phyloP scores from a whole-genome alignment of 495 filamentous ascomycete genomes.

The Tuber calosporum region DNA sequence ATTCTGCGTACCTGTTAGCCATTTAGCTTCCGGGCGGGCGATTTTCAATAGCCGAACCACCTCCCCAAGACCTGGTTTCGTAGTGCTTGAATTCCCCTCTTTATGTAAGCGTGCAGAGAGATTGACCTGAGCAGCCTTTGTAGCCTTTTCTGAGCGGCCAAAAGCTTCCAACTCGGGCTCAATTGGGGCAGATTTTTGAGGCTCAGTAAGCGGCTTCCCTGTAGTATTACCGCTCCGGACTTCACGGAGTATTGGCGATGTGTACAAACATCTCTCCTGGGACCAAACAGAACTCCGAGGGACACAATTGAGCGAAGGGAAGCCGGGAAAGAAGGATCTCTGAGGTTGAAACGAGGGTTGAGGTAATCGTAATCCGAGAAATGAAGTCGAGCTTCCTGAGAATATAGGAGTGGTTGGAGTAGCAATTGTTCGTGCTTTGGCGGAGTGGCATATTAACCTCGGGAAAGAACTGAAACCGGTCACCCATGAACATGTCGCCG shows the following conservation, averaged over 20 bases:
- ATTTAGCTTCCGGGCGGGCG: constrained; percentile 72
- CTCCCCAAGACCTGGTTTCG: constrained; percentile 62
- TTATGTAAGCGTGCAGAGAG: constrained; percentile 77
- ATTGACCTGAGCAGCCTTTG: constrained; percentile 82
- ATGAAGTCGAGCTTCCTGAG: neutral
- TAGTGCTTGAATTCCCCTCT: constrained; percentile 59
- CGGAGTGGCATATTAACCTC: neutral
- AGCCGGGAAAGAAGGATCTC: constrained; percentile 8
- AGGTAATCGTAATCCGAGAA: neutral
- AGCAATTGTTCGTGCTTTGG: neutral
- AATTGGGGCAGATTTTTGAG: constrained; percentile 6
- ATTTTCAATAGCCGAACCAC: constrained; percentile 84
- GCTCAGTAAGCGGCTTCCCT: neutral
- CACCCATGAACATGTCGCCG: neutral
- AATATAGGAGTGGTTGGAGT: neutral
- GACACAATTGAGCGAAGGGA: constrained; percentile 9
- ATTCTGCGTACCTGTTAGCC: constrained; percentile 50
- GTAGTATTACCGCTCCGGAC: neutral
- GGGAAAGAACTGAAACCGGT: neutral
- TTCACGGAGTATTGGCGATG: constrained; percentile 22
- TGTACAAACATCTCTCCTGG: constrained; percentile 17
- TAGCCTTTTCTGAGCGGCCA: constrained; percentile 66
- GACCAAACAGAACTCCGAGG: constrained; percentile 6
- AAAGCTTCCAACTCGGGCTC: constrained; percentile 56
- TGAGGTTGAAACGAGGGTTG: neutral